Evolutionary conservation across 345 rosid genomes (phyloP), one percentile per base, ranked within the genome.

Genomic region (Salix suchowensis): DNA sequence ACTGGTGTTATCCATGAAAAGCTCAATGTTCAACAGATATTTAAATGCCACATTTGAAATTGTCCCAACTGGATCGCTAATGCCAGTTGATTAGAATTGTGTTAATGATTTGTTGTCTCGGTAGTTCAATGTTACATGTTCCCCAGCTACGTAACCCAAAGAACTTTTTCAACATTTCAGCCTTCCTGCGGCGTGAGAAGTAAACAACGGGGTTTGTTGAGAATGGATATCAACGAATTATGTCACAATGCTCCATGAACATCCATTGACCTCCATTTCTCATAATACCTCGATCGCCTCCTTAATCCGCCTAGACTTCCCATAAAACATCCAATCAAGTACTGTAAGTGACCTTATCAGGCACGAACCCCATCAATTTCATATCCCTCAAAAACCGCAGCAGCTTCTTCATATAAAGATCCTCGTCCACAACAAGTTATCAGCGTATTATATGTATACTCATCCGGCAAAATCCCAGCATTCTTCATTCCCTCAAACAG

Each of bases 381-480:
- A 96, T 90, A 71, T 96, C 91, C 91, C 75, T 86, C 81, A 44
- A 96, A 90, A 80, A 91, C 87, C 67, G 46, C 78, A 76, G 88
- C 90, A 32, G 98, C 99, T 82, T 93, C 96, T 72, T 91, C 91
- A 78, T 91, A 88, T 85, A 96, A 78, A 60, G 93, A 87, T 2
- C 99, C 99, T 39, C 94, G 86, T 24, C 91, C 82, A 74, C 99
- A 96, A 82, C 97, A 91, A 68, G 85, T 89, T 72, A 96, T 96
- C 58, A 91, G 92, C 0, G 97, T 96, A 62, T 96, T 96, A 23
- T 88, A 96, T 14, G 99, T 96, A 76, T 91, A 93, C 0, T 83
- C 88, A 82, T 96, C 98, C 0, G 91, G 94, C 28, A 77, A 64
- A 84, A 89, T 77, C 77, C 92, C 94, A 1, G 85, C 76, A 28